A percentile compares a stretch with the other conserved stretches of the same genome.
These are phyloP conservation scores for Xylaria scruposa DNA, from an alignment of 495 filamentous ascomycete genomes.

Conservation along the genomic window DNA sequence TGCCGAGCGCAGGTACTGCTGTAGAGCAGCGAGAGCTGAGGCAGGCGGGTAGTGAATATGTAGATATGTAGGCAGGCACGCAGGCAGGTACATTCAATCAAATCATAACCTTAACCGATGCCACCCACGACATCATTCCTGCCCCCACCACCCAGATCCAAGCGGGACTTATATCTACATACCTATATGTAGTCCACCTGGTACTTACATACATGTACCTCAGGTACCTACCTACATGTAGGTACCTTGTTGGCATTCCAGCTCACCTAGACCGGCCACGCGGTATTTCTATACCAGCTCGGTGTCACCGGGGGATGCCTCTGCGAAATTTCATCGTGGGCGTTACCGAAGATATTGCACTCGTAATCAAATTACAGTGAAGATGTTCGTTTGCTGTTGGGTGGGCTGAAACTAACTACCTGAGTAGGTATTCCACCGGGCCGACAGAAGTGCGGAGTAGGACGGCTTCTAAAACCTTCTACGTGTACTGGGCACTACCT, in stretches of 20 bases:
- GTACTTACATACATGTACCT: background rate
- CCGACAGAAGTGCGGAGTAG: background rate
- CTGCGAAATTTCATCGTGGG: background rate
- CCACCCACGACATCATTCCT: slow-evolving; percentile 21
- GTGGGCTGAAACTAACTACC: background rate
- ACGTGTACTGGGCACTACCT: background rate
- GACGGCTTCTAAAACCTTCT: slow-evolving; percentile 1
- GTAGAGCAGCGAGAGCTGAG: background rate
- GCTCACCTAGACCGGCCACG: background rate
- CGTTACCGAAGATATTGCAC: background rate
- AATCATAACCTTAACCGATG: background rate
- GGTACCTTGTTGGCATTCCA: background rate
- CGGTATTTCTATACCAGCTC: background rate
- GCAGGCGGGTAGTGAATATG: background rate
- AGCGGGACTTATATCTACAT: background rate
- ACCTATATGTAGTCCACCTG: background rate
- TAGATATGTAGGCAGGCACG: background rate
- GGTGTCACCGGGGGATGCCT: background rate
- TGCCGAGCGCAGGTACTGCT: background rate
- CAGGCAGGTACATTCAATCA: background rate
- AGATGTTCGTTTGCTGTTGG: background rate
- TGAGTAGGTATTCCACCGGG: background rate
- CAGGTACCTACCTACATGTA: background rate
- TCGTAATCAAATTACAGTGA: background rate
- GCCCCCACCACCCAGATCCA: slow-evolving; percentile 10